These are phyloP conservation scores for Dittrichia graveolens DNA, from an alignment of 129 eudicot genomes.

Conservation along the genomic window DNA sequence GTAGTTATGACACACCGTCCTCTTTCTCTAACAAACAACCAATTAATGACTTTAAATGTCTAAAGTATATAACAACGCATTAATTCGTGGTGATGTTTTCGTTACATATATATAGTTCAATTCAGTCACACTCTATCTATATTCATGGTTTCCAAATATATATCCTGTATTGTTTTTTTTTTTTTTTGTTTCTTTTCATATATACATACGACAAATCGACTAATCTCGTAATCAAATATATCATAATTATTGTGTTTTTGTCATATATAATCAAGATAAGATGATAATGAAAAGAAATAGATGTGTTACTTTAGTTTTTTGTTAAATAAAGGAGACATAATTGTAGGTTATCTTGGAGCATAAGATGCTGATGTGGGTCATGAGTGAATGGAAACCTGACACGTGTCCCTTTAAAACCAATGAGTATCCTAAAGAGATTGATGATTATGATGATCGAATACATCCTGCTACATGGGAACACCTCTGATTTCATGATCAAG, in stretches of 20 bases:
- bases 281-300: conserved; percentile 4
- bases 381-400: conserved; percentile 24
- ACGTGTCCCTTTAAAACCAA: conserved; percentile 28
- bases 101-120: too few relatives aligned
- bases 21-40: background rate
- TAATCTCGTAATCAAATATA: too few relatives aligned
- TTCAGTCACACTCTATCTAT: too few relatives aligned
- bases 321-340: conserved; percentile 22
- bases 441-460: conserved; percentile 10
- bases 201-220: background rate
- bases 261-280: background rate
- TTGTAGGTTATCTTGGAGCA: conserved; percentile 31
- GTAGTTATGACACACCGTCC: background rate
- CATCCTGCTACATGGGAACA: conserved; percentile 35
- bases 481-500: conserved; percentile 22
- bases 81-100: too few relatives aligned
- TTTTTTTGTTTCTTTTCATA: background rate
- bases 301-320: conserved; percentile 6
- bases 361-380: conserved; percentile 24
- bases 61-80: too few relatives aligned
- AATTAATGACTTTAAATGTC: background rate
- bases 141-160: background rate
- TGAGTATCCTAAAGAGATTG: conserved; percentile 15
- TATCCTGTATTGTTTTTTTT: background rate
- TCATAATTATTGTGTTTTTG: too few relatives aligned